These are phyloP conservation scores for Laguncularia racemosa DNA, from an alignment of 345 rosid genomes.

Conservation along the genomic window DNA sequence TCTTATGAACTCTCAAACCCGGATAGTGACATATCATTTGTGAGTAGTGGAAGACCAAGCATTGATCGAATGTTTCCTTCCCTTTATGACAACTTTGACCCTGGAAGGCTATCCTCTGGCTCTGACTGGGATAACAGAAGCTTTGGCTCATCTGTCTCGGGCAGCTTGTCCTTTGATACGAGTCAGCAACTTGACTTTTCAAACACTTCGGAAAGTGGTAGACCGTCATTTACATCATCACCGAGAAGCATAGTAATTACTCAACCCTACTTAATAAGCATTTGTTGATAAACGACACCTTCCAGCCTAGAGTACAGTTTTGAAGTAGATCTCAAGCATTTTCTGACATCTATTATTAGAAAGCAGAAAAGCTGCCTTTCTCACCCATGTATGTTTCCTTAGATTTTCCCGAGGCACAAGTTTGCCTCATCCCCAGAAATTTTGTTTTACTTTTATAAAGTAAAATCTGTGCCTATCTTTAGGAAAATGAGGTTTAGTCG, in stretches of 20 bases:
- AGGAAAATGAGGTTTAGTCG: no score
- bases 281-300: no score
- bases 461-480: no score
- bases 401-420: no score
- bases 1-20: constrained; percentile 32
- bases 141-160: constrained; percentile 27
- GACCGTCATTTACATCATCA: constrained; percentile 31
- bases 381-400: no score
- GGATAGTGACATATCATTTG: constrained; percentile 70
- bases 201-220: constrained; percentile 36
- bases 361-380: no score
- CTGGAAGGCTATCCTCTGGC: constrained; percentile 29
- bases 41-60: constrained; percentile 64
- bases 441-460: no score
- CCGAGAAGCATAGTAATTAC: constrained; percentile 26
- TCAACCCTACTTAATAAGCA: not conserved
- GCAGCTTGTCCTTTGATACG: constrained; percentile 36
- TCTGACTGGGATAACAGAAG: constrained; percentile 45
- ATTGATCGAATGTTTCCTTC: constrained; percentile 32
- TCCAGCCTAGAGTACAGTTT: no score
- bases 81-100: constrained; percentile 28
- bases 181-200: constrained; percentile 31
- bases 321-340: no score
- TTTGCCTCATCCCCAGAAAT: no score
- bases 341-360: no score